Conservation (phyloP, 305 asterid genomes). For the Fraxinus ornus region DNA sequence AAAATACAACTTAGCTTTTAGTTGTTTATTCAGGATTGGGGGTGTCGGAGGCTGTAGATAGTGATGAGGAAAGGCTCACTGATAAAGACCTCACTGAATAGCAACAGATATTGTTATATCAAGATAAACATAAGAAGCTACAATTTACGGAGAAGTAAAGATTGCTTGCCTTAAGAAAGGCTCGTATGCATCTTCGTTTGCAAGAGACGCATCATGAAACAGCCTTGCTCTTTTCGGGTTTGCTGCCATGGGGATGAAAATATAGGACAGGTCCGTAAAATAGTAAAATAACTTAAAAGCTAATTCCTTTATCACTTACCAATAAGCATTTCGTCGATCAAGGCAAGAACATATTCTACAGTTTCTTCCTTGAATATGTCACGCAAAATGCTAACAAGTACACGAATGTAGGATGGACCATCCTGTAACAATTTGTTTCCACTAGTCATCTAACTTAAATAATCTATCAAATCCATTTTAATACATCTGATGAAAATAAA, state of each 20-base stretch:
- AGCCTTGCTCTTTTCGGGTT: constrained; percentile 82
- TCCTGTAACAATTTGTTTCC: constrained; percentile 49
- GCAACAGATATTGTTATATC: not conserved
- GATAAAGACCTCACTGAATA: not conserved
- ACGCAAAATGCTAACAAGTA: constrained; percentile 77
- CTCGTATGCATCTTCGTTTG: constrained; percentile 74
- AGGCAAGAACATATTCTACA: constrained; percentile 78
- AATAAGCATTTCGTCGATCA: constrained; percentile 81
- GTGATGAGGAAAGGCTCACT: not conserved
- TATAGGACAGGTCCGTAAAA: constrained; percentile 23
- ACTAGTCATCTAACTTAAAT: constrained; percentile 5
- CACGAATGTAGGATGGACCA: constrained; percentile 73
- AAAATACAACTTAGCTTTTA: not conserved
- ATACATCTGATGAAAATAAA: not conserved
- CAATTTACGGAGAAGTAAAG: constrained; percentile 1
- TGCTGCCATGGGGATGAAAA: constrained; percentile 45
- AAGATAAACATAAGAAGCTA: constrained; percentile 20
- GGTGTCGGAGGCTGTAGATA: not conserved
- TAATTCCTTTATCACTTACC: constrained; percentile 40
- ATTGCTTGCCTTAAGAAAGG: constrained; percentile 78
- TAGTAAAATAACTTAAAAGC: constrained; percentile 14
- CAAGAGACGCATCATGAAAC: constrained; percentile 73
- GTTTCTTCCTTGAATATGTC: constrained; percentile 88
- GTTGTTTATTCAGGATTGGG: not conserved
- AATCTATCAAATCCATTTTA: constrained; percentile 4